Evolutionary conservation across 805 yeast genomes (phyloP).

Genomic region (Debaryomyces maramus): DNA sequence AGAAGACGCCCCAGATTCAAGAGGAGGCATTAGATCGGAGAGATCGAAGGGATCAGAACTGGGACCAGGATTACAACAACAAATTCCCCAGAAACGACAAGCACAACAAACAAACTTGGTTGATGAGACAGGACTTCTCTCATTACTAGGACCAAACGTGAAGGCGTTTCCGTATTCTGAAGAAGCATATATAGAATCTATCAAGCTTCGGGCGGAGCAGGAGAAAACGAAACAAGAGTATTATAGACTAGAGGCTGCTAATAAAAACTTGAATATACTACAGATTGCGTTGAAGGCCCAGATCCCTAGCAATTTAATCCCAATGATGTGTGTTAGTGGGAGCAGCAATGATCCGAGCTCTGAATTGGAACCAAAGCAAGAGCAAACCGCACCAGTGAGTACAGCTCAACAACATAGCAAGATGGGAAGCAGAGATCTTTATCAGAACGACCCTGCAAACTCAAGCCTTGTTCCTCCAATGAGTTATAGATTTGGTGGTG

Average conservation of each 20-base stretch:
- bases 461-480: conserved; percentile 35
- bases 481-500: conserved; percentile 37
- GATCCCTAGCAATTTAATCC: conserved; percentile 64
- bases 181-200: conserved; percentile 55
- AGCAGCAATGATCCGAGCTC: conserved; percentile 1
- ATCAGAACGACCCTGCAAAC: conserved; percentile 19
- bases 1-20: conserved; percentile 7
- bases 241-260: conserved; percentile 62
- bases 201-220: conserved; percentile 65
- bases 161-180: conserved; percentile 58
- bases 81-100: background rate
- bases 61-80: conserved; percentile 2
- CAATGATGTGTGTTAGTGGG: conserved; percentile 51
- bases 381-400: conserved; percentile 3
- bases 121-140: conserved; percentile 20
- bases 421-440: conserved; percentile 2
- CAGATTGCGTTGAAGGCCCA: conserved; percentile 59
- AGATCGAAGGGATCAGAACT: conserved; percentile 2
- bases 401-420: conserved; percentile 14
- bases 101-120: conserved; percentile 1
- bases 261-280: conserved; percentile 60
- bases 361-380: background rate
- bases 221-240: conserved; percentile 82
- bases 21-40: background rate
- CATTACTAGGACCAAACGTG: conserved; percentile 54